Evolutionary conservation across 345 rosid species (phyloP).

Genomic region (Gossypium anomalum): DNA sequence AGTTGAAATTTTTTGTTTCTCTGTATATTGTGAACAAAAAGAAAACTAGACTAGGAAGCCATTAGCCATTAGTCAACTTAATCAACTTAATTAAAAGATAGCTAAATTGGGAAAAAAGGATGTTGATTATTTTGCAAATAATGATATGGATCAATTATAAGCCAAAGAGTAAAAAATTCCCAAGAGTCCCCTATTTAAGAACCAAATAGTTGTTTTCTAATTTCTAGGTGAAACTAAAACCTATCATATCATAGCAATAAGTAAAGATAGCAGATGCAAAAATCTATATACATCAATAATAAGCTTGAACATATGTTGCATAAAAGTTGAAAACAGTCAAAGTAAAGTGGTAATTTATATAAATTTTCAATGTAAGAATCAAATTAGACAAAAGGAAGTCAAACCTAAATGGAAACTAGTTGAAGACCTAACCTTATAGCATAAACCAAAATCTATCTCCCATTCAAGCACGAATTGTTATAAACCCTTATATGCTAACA

Average conservation of each 20-base stretch:
- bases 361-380: neutral
- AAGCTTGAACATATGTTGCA: neutral
- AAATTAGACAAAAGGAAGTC: neutral
- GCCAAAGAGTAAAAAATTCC: too few relatives aligned
- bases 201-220: too few relatives aligned
- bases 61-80: neutral
- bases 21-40: too few relatives aligned
- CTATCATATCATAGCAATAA: neutral
- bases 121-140: too few relatives aligned
- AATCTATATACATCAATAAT: neutral
- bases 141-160: too few relatives aligned
- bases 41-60: neutral
- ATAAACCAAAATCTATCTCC: constrained; percentile 79
- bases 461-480: constrained; percentile 82
- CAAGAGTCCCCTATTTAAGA: too few relatives aligned
- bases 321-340: neutral
- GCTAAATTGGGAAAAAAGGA: too few relatives aligned
- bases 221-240: neutral
- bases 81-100: too few relatives aligned
- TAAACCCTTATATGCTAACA: constrained; percentile 59
- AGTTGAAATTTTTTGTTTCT: too few relatives aligned
- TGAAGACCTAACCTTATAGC: constrained; percentile 53
- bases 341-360: neutral
- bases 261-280: neutral
- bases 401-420: constrained; percentile 2